Evolutionary conservation across 2,329 filamentous ascomycete genomes (phyloP).

Genomic region (Thielaviopsis euricoi): DNA sequence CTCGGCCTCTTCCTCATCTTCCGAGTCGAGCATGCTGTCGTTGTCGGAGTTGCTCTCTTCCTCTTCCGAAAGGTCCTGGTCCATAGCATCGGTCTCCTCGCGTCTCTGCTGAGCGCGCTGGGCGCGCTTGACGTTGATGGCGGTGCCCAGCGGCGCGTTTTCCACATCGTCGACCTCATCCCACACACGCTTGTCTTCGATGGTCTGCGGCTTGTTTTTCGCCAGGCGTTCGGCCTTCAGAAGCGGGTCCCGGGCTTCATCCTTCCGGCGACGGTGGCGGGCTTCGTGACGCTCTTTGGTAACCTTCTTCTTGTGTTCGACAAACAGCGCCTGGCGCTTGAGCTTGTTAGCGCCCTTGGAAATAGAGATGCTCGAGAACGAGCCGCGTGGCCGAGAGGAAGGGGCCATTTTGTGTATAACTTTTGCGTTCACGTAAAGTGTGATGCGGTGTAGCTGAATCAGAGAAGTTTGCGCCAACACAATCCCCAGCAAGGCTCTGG

Average conservation of each 20-base stretch:
- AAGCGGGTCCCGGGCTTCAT: constrained; percentile 69
- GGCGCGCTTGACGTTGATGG: constrained; percentile 42
- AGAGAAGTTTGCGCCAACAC: neutral
- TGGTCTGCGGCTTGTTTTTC: constrained; percentile 62
- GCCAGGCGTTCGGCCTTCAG: constrained; percentile 57
- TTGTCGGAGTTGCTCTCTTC: constrained; percentile 35
- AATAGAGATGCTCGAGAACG: constrained; percentile 17
- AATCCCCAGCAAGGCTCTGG: neutral
- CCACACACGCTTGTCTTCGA: constrained; percentile 83
- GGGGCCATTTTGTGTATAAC: constrained; percentile 13
- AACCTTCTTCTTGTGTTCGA: constrained; percentile 62
- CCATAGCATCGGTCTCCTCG: constrained; percentile 30
- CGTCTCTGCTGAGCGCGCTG: constrained; percentile 37
- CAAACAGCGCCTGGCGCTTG: constrained; percentile 58
- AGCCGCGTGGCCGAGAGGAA: constrained; percentile 11
- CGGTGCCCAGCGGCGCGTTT: constrained; percentile 35
- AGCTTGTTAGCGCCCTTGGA: constrained; percentile 54
- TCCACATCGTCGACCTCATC: constrained; percentile 48
- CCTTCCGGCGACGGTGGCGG: constrained; percentile 63
- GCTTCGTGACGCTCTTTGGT: constrained; percentile 61
- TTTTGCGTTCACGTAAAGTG: neutral
- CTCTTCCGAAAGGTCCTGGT: constrained; percentile 33
- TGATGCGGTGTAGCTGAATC: neutral
- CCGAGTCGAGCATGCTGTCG: constrained; percentile 67
- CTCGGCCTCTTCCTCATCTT: constrained; percentile 31